Evolutionary conservation across 139 green algal species (phyloP).

Genomic region (Volvox reticuliferus): DNA sequence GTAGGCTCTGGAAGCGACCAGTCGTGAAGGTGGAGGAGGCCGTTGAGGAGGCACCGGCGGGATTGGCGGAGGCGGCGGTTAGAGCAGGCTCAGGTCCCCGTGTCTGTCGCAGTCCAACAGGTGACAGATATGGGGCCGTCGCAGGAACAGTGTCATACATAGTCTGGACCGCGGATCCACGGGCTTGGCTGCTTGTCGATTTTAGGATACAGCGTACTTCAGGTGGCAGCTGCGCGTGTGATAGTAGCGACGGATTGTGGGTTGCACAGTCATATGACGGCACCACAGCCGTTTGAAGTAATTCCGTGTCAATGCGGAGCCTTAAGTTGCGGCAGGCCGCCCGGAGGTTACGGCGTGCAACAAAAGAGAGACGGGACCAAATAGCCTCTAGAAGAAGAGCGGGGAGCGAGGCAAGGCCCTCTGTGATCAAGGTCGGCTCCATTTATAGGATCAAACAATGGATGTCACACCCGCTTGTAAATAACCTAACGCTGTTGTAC

Average conservation of each 20-base stretch:
- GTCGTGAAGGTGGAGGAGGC: neutral
- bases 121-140: neutral
- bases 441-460: no score
- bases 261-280: neutral
- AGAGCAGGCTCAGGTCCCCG: neutral
- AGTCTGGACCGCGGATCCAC: neutral
- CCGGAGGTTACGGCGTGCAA: neutral
- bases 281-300: neutral
- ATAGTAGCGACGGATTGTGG: neutral
- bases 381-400: neutral
- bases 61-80: neutral
- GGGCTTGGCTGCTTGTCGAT: neutral
- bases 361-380: conserved; percentile 7
- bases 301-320: neutral
- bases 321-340: neutral
- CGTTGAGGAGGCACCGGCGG: neutral
- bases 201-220: neutral
- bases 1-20: conserved; percentile 5
- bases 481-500: no score
- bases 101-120: neutral
- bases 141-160: neutral
- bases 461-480: no score
- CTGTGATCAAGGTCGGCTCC: neutral
- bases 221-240: neutral
- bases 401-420: neutral